Percentiles rank a stretch among this genome's conserved stretches.
Evolutionary conservation across 805 yeast genomes (phyloP).

Genomic region (Clavispora vitiphila): DNA sequence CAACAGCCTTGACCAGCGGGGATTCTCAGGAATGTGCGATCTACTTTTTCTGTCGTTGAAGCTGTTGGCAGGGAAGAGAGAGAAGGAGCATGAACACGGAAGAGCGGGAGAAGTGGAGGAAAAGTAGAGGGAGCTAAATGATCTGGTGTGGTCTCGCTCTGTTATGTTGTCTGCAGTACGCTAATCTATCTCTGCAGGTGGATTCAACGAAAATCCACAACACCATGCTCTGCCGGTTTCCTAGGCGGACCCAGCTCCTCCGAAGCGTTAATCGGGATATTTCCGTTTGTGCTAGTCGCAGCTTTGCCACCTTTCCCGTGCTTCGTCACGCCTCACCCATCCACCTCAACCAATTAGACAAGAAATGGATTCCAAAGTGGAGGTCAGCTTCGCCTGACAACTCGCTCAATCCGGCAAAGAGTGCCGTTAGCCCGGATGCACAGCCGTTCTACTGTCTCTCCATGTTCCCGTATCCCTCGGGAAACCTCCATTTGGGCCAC

Average conservation of each 20-base stretch:
- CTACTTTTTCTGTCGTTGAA: constrained; percentile 52
- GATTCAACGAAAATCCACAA: not conserved
- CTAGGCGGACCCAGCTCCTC: not conserved
- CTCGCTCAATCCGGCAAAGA: constrained; percentile 32
- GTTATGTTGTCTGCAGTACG: too few species aligned
- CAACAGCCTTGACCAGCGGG: constrained; percentile 34
- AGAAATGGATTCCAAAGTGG: constrained; percentile 55
- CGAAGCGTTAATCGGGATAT: not conserved
- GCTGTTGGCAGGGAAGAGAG: constrained; percentile 26
- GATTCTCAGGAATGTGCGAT: constrained; percentile 46
- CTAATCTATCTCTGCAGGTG: too few species aligned
- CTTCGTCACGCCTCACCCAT: not conserved
- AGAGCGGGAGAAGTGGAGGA: too few species aligned
- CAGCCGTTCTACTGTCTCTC: constrained; percentile 58
- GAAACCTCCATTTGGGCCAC: constrained; percentile 90
- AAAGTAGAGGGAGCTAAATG: too few species aligned
- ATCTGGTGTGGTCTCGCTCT: too few species aligned
- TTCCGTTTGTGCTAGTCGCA: not conserved
- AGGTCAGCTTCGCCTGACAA: constrained; percentile 26
- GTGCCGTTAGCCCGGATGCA: not conserved
- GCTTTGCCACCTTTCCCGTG: not conserved
- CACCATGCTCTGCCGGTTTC: not conserved
- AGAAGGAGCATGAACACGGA: too few species aligned
- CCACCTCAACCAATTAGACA: constrained; percentile 33
- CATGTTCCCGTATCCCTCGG: constrained; percentile 97